Evolutionary conservation across 1,139 yeast genomes (phyloP), one percentile per base, ranked within the genome.

Genomic region (Yamadazyma dendronema): DNA sequence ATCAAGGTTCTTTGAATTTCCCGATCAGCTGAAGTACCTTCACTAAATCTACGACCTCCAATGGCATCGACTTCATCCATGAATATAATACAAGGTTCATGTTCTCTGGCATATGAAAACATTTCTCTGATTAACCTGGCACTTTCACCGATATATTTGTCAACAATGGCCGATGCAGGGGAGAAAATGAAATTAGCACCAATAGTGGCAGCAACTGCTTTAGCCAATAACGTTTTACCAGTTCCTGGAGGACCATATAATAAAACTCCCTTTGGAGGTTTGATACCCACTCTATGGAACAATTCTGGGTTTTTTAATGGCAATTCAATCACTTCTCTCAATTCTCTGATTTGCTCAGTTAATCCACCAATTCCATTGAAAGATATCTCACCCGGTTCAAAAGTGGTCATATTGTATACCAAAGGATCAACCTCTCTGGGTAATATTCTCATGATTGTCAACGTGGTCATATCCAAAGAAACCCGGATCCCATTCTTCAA

Each of bases 1-100:
- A 94, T 92, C 60, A 94, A 74, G 2, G 98, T 94, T 70, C 99
- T 86, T 68, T 94, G 99, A 57, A 94, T 92, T 65, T 94, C 99
- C 63, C 98, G 83, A 68, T 94, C 99, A 2, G 98, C 98, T 9
- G 96, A 86, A 2, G 98, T 92, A 65, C 99, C 99, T 63, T 94
- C 99, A 52, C 94, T 82, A 64, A 94, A 94, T 64, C 99, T 81
- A 53, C 99, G 80, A 37, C 98, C 98, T 58, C 99, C 99, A 63
- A 94, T 94, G 38, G 99, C 98, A 70, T 94, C 99, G 45, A 94
- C 82, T 72, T 94, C 99, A 70, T 94, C 99, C 97, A 94, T 90
- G 61, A 94, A 94, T 49, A 94, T 94, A 59, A 94, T 92, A 67
- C 98, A 94, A 14, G 99, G 99, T 57, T 87, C 97, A 61, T 94